Percentiles rank a stretch among this genome's conserved stretches.
Evolutionary conservation across 768 basidiomycete genomes (phyloP).

Genomic region (Rhodotorula graminis): DNA sequence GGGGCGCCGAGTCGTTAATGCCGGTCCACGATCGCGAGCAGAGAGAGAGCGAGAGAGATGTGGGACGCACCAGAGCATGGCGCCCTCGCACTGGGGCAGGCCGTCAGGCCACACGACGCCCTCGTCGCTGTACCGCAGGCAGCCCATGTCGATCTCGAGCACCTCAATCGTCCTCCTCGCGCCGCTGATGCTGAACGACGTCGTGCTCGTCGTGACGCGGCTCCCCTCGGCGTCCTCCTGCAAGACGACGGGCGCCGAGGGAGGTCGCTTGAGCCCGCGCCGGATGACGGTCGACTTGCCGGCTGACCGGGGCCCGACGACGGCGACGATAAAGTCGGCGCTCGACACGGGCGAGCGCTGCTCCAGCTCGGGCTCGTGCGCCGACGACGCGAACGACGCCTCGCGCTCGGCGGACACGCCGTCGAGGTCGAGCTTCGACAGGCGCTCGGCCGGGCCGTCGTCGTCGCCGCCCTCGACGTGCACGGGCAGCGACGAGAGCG

Average conservation of each 20-base stretch:
- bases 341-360: background rate
- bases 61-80: conserved; percentile 60
- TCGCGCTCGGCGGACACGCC: too few relatives aligned
- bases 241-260: conserved; percentile 11
- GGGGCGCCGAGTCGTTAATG: too few relatives aligned
- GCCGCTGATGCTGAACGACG: conserved; percentile 41
- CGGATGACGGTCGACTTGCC: conserved; percentile 80
- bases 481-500: background rate
- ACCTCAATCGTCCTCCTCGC: conserved; percentile 46
- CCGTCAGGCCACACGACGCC: conserved; percentile 54
- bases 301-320: conserved; percentile 71
- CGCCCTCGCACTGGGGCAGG: conserved; percentile 65
- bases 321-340: conserved; percentile 53
- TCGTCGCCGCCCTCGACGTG: background rate
- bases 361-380: background rate
- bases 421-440: background rate
- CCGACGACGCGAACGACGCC: too few relatives aligned
- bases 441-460: background rate
- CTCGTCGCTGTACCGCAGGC: conserved; percentile 31
- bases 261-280: conserved; percentile 59
- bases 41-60: too few relatives aligned
- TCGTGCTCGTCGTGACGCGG: conserved; percentile 30
- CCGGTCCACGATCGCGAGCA: too few relatives aligned
- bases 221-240: conserved; percentile 35
- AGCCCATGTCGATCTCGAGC: conserved; percentile 41